Conservation (phyloP, 2,329 filamentous ascomycete species). For the Epichloe aotearoae region DNA sequence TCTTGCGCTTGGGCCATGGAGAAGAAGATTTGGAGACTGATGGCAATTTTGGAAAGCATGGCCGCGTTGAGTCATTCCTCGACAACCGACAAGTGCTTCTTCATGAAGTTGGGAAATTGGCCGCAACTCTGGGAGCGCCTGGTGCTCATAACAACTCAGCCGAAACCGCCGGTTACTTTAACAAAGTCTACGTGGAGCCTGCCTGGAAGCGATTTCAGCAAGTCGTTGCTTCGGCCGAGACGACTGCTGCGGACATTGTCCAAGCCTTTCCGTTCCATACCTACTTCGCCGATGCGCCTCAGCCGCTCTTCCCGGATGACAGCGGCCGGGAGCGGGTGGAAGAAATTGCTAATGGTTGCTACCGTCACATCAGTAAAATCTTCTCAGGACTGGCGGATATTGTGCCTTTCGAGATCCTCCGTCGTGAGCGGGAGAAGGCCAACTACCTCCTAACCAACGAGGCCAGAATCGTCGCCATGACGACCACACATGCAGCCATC, state of each 20-base stretch:
- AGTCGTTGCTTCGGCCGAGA: constrained; percentile 38
- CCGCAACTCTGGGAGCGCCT: constrained; percentile 70
- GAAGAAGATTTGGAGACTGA: constrained; percentile 88
- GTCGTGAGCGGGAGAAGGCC: constrained; percentile 78
- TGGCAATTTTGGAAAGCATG: constrained; percentile 82
- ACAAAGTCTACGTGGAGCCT: constrained; percentile 79
- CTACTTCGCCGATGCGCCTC: constrained; percentile 80
- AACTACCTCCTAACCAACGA: constrained; percentile 94
- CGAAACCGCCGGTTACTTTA: constrained; percentile 95
- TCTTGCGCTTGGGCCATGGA: constrained; percentile 83
- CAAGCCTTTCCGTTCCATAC: constrained; percentile 72
- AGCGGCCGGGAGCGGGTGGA: constrained; percentile 53
- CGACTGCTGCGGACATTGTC: constrained; percentile 48
- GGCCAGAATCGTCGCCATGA: constrained; percentile 98
- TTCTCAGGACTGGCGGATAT: constrained; percentile 90
- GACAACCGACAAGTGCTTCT: constrained; percentile 73
- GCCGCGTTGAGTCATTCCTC: constrained; percentile 87
- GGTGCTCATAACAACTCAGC: constrained; percentile 94
- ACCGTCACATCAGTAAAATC: constrained; percentile 76
- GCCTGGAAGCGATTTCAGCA: constrained; percentile 74
- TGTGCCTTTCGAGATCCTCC: constrained; percentile 85
- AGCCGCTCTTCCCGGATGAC: constrained; percentile 63
- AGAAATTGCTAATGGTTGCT: constrained; percentile 72
- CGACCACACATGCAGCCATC: constrained; percentile 94
- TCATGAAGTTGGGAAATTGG: constrained; percentile 73